These are phyloP conservation scores for Aspergillus tamarii DNA, from an alignment of 2,329 filamentous ascomycete species.

Conservation along the genomic window DNA sequence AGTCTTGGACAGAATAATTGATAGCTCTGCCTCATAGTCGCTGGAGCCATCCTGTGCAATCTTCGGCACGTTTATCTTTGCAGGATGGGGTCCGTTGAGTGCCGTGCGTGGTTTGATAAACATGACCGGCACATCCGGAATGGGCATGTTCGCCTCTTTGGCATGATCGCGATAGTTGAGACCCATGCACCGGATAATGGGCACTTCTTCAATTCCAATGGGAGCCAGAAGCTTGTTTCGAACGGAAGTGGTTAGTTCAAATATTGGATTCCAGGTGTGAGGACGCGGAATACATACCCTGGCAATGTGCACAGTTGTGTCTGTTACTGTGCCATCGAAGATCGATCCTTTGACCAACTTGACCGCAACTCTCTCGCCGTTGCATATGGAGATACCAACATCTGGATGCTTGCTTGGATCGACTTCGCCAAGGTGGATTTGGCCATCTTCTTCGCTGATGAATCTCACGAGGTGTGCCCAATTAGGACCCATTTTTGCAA, in stretches of 20 bases:
- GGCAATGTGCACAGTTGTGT: too few relatives aligned
- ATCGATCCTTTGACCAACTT: too few relatives aligned
- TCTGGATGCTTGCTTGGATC: conserved; percentile 1
- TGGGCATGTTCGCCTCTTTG: conserved; percentile 40
- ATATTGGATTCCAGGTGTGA: too few relatives aligned
- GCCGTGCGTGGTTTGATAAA: conserved; percentile 43
- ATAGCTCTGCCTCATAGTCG: conserved; percentile 42
- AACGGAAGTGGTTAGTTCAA: too few relatives aligned
- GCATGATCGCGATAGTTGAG: conserved; percentile 52
- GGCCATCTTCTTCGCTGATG: conserved; percentile 11
- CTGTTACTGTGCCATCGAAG: too few relatives aligned
- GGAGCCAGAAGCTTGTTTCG: conserved; percentile 8
- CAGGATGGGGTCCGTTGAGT: conserved; percentile 30
- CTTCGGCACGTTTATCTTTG: conserved; percentile 32
- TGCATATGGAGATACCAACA: too few relatives aligned
- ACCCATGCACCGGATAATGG: conserved; percentile 51
- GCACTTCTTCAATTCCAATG: conserved; percentile 11
- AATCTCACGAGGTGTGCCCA: conserved; percentile 16
- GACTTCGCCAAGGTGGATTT: conserved; percentile 15
- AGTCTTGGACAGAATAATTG: conserved; percentile 40
- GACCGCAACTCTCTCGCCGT: too few relatives aligned
- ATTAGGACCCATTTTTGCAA: conserved; percentile 2
- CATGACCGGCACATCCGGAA: conserved; percentile 39
- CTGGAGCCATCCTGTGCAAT: conserved; percentile 35
- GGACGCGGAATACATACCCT: too few relatives aligned